These are phyloP conservation scores for Diutina pseudorugosa DNA, from an alignment of 1,139 yeast genomes.

Conservation along the genomic window DNA sequence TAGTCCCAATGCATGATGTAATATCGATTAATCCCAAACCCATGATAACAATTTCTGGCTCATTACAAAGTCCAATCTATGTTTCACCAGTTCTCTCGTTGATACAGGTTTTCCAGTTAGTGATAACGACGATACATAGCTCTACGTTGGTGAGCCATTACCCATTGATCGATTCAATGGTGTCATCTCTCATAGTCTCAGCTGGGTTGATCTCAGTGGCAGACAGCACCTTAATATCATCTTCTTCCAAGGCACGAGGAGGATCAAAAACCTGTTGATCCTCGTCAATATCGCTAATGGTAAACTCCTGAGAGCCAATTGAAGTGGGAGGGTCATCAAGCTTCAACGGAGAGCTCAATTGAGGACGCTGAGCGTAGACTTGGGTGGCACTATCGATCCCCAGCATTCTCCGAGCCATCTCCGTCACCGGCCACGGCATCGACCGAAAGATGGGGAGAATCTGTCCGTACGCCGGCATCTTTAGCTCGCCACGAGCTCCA, in stretches of 20 bases:
- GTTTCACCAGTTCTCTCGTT: too few species aligned
- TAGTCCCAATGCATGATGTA: too few species aligned
- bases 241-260: not conserved
- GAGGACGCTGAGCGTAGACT: not conserved
- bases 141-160: too few species aligned
- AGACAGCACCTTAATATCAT: too few species aligned
- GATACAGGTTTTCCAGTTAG: too few species aligned
- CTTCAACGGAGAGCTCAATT: not conserved
- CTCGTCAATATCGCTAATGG: not conserved
- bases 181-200: too few species aligned
- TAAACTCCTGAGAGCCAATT: not conserved
- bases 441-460: constrained; percentile 60
- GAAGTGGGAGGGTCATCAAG: not conserved
- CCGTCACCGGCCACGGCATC: constrained; percentile 62
- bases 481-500: constrained; percentile 60
- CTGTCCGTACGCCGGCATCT: constrained; percentile 64
- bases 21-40: too few species aligned
- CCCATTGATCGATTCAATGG: too few species aligned
- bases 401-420: constrained; percentile 35
- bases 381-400: constrained; percentile 40
- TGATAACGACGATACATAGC: too few species aligned
- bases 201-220: too few species aligned
- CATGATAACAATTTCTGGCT: too few species aligned
- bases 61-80: too few species aligned
- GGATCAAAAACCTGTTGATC: not conserved